phyloP scores from a whole-genome alignment of 305 asterid genomes.

The Solanum hybrid region DNA sequence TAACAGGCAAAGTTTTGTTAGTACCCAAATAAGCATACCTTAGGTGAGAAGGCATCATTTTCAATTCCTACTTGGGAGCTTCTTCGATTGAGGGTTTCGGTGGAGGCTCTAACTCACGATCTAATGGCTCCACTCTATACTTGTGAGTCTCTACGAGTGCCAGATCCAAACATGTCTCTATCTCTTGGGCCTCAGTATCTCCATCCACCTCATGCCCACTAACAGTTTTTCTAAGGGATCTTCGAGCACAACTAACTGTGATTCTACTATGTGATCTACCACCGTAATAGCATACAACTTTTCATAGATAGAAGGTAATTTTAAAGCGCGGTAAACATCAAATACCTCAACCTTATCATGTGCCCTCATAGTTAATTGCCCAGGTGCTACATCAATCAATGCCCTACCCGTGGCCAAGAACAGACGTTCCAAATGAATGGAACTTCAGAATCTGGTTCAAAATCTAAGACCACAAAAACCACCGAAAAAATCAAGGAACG shows the following conservation, averaged over 20 bases:
- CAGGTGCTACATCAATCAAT: not conserved
- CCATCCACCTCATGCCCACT: not conserved
- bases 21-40: not conserved
- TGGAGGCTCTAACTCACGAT: not conserved
- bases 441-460: too few species aligned
- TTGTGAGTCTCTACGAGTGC: not conserved
- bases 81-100: not conserved
- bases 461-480: not conserved
- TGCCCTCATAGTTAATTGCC: not conserved
- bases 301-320: not conserved
- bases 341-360: not conserved
- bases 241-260: not conserved
- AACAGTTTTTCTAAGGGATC: not conserved
- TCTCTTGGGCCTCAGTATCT: not conserved
- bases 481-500: too few species aligned
- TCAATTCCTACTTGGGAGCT: not conserved
- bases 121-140: not conserved
- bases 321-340: not conserved
- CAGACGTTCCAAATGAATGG: not conserved
- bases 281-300: not conserved
- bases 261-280: not conserved
- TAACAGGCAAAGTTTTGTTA: not conserved
- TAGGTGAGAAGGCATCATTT: not conserved
- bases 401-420: not conserved
- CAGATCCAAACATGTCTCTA: too few species aligned